Conservation (phyloP, 2,329 filamentous ascomycete species). For the Colletotrichum sp. region DNA sequence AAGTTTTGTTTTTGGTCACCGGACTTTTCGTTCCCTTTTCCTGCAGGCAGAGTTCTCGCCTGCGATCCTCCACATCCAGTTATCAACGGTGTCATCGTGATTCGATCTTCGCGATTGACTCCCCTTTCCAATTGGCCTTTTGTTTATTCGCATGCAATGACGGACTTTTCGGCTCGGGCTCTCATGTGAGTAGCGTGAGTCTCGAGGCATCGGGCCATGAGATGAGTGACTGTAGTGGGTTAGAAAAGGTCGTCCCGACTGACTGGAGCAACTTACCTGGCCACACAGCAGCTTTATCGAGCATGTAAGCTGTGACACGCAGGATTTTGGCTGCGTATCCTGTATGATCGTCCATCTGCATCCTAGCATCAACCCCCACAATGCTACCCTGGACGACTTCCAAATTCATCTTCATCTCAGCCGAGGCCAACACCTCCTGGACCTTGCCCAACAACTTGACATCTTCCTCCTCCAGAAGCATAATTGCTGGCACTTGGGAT, state of each 20-base stretch:
- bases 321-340: conserved; percentile 88
- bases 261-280: conserved; percentile 67
- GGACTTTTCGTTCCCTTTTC: background rate
- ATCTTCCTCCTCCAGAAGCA: conserved; percentile 92
- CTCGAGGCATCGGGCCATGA: conserved; percentile 62
- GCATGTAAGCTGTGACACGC: conserved; percentile 82
- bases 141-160: conserved; percentile 43
- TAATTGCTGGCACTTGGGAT: conserved; percentile 80
- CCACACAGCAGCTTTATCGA: conserved; percentile 91
- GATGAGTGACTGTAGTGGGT: conserved; percentile 48
- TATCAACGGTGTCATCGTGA: background rate
- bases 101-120: no score
- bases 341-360: conserved; percentile 65
- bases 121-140: background rate
- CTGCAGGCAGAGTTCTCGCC: background rate
- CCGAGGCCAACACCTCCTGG: conserved; percentile 75
- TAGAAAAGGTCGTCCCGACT: background rate
- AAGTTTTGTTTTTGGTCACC: background rate
- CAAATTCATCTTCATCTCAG: conserved; percentile 79
- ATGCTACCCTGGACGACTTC: conserved; percentile 52
- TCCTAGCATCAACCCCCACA: conserved; percentile 56
- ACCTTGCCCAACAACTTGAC: conserved; percentile 84
- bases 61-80: background rate
- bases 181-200: conserved; percentile 58
- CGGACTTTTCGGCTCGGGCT: conserved; percentile 57